Evolutionary conservation across 2,329 filamentous ascomycete species (phyloP).

Genomic region (Zymoseptoria crescenta): DNA sequence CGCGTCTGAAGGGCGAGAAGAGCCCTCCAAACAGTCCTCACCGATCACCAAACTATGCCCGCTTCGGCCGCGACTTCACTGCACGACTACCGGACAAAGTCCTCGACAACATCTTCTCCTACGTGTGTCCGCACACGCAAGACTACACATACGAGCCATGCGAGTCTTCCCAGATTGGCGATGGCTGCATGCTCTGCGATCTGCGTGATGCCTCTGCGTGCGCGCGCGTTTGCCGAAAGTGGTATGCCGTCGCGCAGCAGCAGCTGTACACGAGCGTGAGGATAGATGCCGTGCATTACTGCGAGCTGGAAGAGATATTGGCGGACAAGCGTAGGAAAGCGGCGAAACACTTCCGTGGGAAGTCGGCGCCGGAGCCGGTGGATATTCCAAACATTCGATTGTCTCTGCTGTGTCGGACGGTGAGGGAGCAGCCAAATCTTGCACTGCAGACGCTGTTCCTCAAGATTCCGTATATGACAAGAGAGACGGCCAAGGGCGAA

Average conservation of each 20-base stretch:
- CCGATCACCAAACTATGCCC: constrained; percentile 17
- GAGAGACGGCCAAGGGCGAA: constrained; percentile 76
- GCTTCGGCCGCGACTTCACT: constrained; percentile 33
- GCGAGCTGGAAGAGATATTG: constrained; percentile 73
- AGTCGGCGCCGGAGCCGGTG: constrained; percentile 65
- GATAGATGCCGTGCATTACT: constrained; percentile 92
- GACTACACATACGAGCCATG: constrained; percentile 75
- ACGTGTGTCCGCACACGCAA: constrained; percentile 72
- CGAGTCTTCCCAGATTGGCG: constrained; percentile 69
- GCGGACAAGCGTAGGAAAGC: constrained; percentile 64
- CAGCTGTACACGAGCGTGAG: constrained; percentile 74
- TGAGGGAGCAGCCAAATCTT: constrained; percentile 66
- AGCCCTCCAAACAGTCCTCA: constrained; percentile 22
- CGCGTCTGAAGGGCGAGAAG: constrained; percentile 33
- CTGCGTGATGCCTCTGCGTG: constrained; percentile 80
- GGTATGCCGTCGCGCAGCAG: constrained; percentile 53
- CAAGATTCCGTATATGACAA: constrained; percentile 90
- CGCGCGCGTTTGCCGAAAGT: constrained; percentile 63
- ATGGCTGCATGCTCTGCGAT: constrained; percentile 89
- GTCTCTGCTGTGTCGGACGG: constrained; percentile 69
- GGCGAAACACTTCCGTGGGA: constrained; percentile 44
- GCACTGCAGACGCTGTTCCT: constrained; percentile 67
- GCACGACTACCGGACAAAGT: constrained; percentile 56
- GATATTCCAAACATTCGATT: constrained; percentile 72
- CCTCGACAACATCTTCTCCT: constrained; percentile 67